Base-by-base conservation (phyloP, 164 flowering plant species). In the Chimonanthus salicifolius region DNA sequence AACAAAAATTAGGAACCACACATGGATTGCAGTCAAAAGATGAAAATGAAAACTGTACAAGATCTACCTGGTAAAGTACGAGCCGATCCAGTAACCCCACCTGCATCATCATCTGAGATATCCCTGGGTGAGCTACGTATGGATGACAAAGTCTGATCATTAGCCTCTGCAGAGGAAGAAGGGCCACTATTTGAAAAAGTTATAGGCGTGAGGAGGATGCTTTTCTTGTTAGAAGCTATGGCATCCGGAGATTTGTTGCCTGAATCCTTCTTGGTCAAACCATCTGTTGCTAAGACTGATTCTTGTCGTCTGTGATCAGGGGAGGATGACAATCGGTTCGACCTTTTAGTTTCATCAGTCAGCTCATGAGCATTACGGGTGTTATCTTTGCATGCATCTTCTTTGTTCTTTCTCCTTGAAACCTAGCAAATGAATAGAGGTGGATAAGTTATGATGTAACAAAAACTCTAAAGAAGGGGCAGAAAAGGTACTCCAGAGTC, bases 21-120 rank as follows among this genome's bases (percentile, higher is more conserved):
- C 66, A 58, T 62, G 46, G 60, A 62, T 20, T 64, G 50, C 64
- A 64, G 47, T 43, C 18, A 54, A 75, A 16, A 46, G 3, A 75
- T 54, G 8, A 21, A 8, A 48, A 62, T 18, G 44, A n/a, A 72
- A 74, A 6, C 45, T 50, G 11, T 7, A 3, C 13, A 47, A 45
- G 71, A 48, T 45, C 13, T 74, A 95, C 99, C 97, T 79, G 99
- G 98, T 78, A 96, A 84, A 68, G 99, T 92, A 58, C 83, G 98
- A 73, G 80, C 74, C 48, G 84, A 83, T 80, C 78, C 83, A 18
- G 79, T 74, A 70, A 67, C 82, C 15, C 78, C 77, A 76, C 80
- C 83, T 4, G 76, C 70, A 72, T 87, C 94, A 71, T 89, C 94
- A 85, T 94, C 97, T 73, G 90, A 86, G 6, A 76, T 77, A 74